These are phyloP conservation scores for Wickerhamiella hasegawae DNA, from an alignment of 805 yeast species.

Conservation along the genomic window DNA sequence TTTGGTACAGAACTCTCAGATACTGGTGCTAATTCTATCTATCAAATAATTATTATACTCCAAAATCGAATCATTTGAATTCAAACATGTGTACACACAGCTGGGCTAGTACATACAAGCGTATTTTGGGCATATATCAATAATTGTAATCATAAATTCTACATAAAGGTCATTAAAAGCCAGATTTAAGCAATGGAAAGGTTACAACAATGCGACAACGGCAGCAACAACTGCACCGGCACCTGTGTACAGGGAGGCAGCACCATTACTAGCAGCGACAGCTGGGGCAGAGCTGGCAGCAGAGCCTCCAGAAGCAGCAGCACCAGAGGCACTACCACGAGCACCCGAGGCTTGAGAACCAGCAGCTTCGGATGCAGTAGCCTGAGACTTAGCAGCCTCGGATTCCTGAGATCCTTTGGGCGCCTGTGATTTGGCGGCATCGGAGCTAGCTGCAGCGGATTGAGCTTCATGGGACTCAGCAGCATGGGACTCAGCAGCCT, in stretches of 20 bases:
- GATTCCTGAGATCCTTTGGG: neutral
- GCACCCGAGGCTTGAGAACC: neutral
- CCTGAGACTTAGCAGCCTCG: too few relatives aligned
- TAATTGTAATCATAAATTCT: neutral
- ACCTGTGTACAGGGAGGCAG: slow-evolving; percentile 1
- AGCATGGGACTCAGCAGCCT: too few relatives aligned
- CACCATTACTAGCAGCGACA: slow-evolving; percentile 4
- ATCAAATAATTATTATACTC: too few relatives aligned
- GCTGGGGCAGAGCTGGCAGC: neutral
- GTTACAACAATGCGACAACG: slow-evolving; percentile 1
- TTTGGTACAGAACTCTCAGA: slow-evolving; percentile 6
- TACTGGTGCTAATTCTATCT: slow-evolving; percentile 9
- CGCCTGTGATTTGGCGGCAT: too few relatives aligned
- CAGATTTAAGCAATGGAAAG: too few relatives aligned
- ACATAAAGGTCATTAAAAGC: neutral
- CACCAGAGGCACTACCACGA: neutral
- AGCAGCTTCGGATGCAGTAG: too few relatives aligned
- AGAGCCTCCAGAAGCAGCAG: neutral
- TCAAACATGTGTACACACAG: too few relatives aligned
- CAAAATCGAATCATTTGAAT: too few relatives aligned
- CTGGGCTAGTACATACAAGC: neutral
- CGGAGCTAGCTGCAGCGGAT: too few relatives aligned
- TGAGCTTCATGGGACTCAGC: too few relatives aligned
- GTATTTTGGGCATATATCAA: neutral
- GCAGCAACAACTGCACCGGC: slow-evolving; percentile 4